Conservation (phyloP, 2,329 filamentous ascomycete species). For the Pseudogymnoascus sp. region DNA sequence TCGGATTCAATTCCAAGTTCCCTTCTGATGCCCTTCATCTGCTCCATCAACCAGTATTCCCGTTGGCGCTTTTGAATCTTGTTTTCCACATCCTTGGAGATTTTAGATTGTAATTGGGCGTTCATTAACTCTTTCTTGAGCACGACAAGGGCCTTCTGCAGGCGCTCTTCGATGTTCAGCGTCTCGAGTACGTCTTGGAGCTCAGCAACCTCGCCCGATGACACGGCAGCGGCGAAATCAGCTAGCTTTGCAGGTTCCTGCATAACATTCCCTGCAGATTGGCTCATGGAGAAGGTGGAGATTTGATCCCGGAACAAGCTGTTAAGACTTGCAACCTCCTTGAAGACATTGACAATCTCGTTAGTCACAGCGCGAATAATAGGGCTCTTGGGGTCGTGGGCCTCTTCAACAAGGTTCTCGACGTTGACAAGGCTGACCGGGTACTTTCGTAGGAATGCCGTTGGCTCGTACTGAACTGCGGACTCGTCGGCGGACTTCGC, state of each 20-base stretch:
- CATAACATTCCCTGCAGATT: slow-evolving; percentile 88
- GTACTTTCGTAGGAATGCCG: slow-evolving; percentile 83
- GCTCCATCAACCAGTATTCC: slow-evolving; percentile 98
- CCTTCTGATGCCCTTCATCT: slow-evolving; percentile 96
- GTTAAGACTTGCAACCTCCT: slow-evolving; percentile 90
- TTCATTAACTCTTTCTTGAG: slow-evolving; percentile 99
- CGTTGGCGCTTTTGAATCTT: slow-evolving; percentile 96
- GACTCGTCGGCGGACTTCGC: slow-evolving; percentile 43
- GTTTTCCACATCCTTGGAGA: slow-evolving; percentile 92
- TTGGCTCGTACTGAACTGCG: slow-evolving; percentile 67
- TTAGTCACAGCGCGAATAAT: slow-evolving; percentile 88
- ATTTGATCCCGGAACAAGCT: slow-evolving; percentile 95
- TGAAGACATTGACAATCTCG: slow-evolving; percentile 98
- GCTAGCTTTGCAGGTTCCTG: slow-evolving; percentile 92
- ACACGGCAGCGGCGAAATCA: slow-evolving; percentile 94
- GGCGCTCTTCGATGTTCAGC: slow-evolving; percentile 82
- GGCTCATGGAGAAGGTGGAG: slow-evolving; percentile 91
- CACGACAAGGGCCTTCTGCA: slow-evolving; percentile 85
- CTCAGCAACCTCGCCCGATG: slow-evolving; percentile 85
- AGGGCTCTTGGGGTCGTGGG: slow-evolving; percentile 81
- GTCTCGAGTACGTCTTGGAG: slow-evolving; percentile 85
- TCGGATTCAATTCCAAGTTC: slow-evolving; percentile 96
- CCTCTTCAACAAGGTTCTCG: slow-evolving; percentile 82
- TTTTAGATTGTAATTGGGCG: slow-evolving; percentile 92
- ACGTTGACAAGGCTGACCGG: slow-evolving; percentile 92